Conservation (phyloP, 2,329 filamentous ascomycete species). For the Microsporum ferrugineum region DNA sequence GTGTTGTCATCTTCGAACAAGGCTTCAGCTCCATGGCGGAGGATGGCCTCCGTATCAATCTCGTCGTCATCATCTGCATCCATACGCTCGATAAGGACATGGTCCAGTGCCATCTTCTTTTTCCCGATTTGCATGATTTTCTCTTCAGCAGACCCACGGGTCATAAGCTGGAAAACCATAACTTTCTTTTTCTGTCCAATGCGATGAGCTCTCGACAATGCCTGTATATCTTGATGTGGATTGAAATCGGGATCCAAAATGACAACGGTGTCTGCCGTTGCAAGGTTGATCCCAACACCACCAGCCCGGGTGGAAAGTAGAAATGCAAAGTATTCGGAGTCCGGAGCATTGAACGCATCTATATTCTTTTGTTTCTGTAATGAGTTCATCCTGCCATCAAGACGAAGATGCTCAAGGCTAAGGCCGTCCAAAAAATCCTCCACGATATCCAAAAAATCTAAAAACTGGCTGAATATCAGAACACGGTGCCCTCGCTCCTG, state of each 20-base stretch:
- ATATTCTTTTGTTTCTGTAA: constrained; percentile 90
- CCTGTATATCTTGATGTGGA: constrained; percentile 94
- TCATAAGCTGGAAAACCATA: constrained; percentile 88
- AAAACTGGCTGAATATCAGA: constrained; percentile 89
- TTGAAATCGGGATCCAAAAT: constrained; percentile 97
- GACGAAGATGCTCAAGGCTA: constrained; percentile 59
- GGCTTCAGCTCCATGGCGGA: constrained; percentile 76
- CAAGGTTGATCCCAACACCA: constrained; percentile 93
- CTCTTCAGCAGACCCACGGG: constrained; percentile 78
- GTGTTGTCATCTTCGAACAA: constrained; percentile 65
- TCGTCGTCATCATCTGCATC: constrained; percentile 68
- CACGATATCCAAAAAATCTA: constrained; percentile 73
- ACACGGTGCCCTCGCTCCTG: constrained; percentile 78
- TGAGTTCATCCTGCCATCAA: constrained; percentile 73
- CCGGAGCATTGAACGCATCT: constrained; percentile 79
- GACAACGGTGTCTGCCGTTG: constrained; percentile 93
- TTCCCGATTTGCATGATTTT: constrained; percentile 92
- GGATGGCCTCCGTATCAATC: constrained; percentile 72
- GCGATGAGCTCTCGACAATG: constrained; percentile 82
- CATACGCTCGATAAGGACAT: constrained; percentile 87
- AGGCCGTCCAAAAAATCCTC: constrained; percentile 82
- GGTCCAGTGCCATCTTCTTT: constrained; percentile 91
- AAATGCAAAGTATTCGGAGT: constrained; percentile 78
- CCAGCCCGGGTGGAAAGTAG: constrained; percentile 87
- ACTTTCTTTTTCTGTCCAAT: constrained; percentile 96